These are phyloP conservation scores for Populus deltoides DNA, from an alignment of 345 rosid species.

Conservation along the genomic window DNA sequence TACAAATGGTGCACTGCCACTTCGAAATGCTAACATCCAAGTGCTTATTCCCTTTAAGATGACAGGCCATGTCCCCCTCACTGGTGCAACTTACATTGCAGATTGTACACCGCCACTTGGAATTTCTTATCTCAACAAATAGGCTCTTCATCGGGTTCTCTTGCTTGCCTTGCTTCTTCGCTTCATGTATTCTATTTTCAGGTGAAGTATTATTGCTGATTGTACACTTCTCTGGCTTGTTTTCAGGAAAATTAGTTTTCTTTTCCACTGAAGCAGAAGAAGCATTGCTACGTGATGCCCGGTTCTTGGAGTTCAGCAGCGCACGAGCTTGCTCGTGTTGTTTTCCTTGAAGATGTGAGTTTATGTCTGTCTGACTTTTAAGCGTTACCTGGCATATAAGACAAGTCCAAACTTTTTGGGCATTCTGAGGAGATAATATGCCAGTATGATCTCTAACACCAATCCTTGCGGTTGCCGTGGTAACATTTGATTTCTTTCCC, in stretches of 20 bases:
- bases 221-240: not conserved
- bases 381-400: not conserved
- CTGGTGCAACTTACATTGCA: conserved; percentile 14
- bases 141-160: not conserved
- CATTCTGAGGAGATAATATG: not conserved
- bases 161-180: not conserved
- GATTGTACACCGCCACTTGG: conserved; percentile 1
- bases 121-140: conserved; percentile 1
- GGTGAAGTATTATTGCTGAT: not conserved
- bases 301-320: conserved; percentile 2
- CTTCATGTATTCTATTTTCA: not conserved
- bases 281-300: not conserved
- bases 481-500: not conserved
- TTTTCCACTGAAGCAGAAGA: not conserved
- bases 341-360: conserved; percentile 1
- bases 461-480: not conserved
- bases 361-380: not conserved
- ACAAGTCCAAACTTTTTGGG: not conserved
- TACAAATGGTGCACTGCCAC: too few relatives aligned
- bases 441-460: not conserved
- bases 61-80: not conserved
- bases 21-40: not conserved
- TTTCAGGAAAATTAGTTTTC: not conserved
- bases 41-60: conserved; percentile 13
- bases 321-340: not conserved